Conservation (phyloP, 495 filamentous ascomycete genomes). For the Talaromyces thailandensis region DNA sequence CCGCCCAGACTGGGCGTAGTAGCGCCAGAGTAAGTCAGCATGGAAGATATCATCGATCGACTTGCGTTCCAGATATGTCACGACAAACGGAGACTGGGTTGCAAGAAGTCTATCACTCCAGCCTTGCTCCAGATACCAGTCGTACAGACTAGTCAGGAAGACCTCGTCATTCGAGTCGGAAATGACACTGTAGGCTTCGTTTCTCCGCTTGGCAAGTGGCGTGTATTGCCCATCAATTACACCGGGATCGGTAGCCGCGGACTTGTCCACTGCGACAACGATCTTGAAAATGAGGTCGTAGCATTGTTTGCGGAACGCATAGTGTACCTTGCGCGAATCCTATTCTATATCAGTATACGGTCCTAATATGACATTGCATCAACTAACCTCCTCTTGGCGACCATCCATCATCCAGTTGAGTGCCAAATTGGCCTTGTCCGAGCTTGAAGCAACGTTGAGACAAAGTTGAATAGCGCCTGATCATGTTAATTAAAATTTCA, state of each 20-base stretch:
- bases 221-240: conserved; percentile 71
- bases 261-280: conserved; percentile 64
- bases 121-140: conserved; percentile 84
- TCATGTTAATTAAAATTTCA: conserved; percentile 13
- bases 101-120: conserved; percentile 77
- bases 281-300: conserved; percentile 76
- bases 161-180: conserved; percentile 80
- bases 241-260: conserved; percentile 54
- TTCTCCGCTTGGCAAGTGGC: conserved; percentile 61
- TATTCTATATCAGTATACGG: conserved; percentile 42
- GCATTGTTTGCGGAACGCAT: conserved; percentile 62
- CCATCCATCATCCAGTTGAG: conserved; percentile 66
- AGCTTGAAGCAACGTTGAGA: conserved; percentile 68
- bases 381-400: conserved; percentile 38
- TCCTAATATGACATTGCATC: conserved; percentile 12
- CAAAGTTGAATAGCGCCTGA: conserved; percentile 82
- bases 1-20: conserved; percentile 67
- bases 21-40: conserved; percentile 88
- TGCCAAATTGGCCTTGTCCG: conserved; percentile 76
- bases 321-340: conserved; percentile 60
- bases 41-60: conserved; percentile 58
- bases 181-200: conserved; percentile 81
- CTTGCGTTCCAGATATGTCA: conserved; percentile 74
- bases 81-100: conserved; percentile 72
- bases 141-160: conserved; percentile 89